Conservation (phyloP, 179 eudicot genomes). For the Nepenthes alata region DNA sequence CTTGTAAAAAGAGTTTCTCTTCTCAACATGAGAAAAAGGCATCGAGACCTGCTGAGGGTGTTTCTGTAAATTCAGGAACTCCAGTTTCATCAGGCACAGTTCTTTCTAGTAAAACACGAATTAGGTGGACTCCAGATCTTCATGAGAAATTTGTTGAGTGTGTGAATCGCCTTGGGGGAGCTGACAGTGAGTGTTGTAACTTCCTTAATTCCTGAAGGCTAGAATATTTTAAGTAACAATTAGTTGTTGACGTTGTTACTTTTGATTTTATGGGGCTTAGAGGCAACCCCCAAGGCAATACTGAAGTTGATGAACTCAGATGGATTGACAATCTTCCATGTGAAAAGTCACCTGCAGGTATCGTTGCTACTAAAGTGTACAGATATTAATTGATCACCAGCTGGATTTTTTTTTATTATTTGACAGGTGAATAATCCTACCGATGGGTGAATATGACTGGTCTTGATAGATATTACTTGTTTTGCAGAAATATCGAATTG, state of each 20-base stretch:
- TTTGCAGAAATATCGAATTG: conserved; percentile 73
- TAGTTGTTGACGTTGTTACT: neutral
- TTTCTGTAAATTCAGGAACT: conserved; percentile 13
- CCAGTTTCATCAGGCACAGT: conserved; percentile 18
- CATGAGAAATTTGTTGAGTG: conserved; percentile 78
- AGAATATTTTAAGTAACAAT: neutral
- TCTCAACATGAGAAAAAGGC: conserved; percentile 20
- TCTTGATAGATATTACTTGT: conserved; percentile 4
- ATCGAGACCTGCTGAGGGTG: conserved; percentile 13
- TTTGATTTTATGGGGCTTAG: conserved; percentile 14
- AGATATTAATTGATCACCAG: neutral
- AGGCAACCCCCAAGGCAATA: conserved; percentile 97
- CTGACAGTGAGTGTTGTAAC: conserved; percentile 51
- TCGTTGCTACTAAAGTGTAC: neutral
- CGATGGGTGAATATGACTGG: neutral
- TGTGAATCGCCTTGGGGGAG: conserved; percentile 67
- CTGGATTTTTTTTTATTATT: neutral
- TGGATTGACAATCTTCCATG: conserved; percentile 87
- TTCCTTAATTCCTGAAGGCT: neutral
- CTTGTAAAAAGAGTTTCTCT: conserved; percentile 25
- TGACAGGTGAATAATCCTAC: neutral
- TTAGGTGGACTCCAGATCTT: conserved; percentile 63
- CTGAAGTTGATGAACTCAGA: conserved; percentile 77
- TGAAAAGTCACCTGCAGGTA: conserved; percentile 95
- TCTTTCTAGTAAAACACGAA: conserved; percentile 37